Percentiles rank a stretch among this genome's conserved stretches.
These are phyloP conservation scores for Ambrosia trifida DNA, from an alignment of 129 eudicot species.

Conservation along the genomic window DNA sequence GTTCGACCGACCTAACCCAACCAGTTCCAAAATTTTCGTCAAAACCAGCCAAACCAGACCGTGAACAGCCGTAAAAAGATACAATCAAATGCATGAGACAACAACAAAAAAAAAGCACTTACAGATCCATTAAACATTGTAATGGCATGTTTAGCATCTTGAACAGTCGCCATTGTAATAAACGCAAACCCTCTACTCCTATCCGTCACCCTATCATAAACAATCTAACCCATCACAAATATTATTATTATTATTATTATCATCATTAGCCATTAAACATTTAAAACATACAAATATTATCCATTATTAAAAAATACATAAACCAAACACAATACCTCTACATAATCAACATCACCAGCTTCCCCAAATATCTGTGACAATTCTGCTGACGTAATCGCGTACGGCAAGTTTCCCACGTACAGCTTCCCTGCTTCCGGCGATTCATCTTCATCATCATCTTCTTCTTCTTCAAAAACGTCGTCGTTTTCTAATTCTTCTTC, in stretches of 20 bases:
- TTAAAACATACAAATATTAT: too few species aligned
- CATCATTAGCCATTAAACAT: too few species aligned
- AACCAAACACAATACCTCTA: conserved; percentile 48
- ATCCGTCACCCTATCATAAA: conserved; percentile 83
- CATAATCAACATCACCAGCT: conserved; percentile 65
- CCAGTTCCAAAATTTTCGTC: too few species aligned
- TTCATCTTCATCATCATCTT: conserved; percentile 27
- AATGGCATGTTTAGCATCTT: conserved; percentile 81
- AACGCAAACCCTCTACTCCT: conserved; percentile 97
- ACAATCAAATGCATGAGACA: neutral
- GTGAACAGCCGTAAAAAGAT: neutral
- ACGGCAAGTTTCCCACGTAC: conserved; percentile 89
- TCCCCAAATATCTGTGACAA: conserved; percentile 74
- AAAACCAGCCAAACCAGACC: too few species aligned
- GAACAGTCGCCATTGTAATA: conserved; percentile 76
- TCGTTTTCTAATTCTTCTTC: conserved; percentile 28
- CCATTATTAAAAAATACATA: conserved; percentile 16
- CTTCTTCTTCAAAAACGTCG: conserved; percentile 29
- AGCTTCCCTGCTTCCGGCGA: conserved; percentile 64
- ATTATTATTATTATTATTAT: neutral
- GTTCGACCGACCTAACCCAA: too few species aligned
- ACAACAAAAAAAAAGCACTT: conserved; percentile 40
- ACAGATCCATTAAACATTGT: conserved; percentile 90
- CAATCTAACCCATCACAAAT: conserved; percentile 54
- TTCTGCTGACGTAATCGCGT: conserved; percentile 65